Evolutionary conservation across 495 filamentous ascomycete genomes (phyloP).

Genomic region (Penicillium diatomitis): DNA sequence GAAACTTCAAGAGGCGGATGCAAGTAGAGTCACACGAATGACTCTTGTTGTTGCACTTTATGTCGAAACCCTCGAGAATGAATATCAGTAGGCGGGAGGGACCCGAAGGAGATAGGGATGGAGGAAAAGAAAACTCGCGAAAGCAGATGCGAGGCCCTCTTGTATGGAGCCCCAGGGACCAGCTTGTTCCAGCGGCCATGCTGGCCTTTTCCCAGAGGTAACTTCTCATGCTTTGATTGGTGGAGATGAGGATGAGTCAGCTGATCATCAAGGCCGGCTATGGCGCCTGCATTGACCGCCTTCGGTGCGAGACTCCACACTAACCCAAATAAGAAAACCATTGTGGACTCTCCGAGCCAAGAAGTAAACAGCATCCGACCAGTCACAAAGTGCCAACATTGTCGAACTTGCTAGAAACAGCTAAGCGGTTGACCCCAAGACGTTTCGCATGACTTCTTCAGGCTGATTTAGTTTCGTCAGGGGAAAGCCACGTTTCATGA

Average conservation of each 20-base stretch:
- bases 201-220: constrained; percentile 41
- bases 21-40: constrained; percentile 10
- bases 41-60: constrained; percentile 6
- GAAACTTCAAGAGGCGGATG: constrained; percentile 7
- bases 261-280: background rate
- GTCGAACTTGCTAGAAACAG: constrained; percentile 28
- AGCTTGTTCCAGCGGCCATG: constrained; percentile 31
- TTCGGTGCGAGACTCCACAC: constrained; percentile 3
- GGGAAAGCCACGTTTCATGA: background rate
- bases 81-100: constrained; percentile 8
- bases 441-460: background rate
- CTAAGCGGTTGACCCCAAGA: constrained; percentile 5
- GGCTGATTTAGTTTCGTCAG: background rate
- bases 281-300: constrained; percentile 18
- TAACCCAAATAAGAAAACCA: constrained; percentile 1
- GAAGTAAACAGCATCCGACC: background rate
- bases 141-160: constrained; percentile 13
- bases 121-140: constrained; percentile 11
- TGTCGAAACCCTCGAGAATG: constrained; percentile 4
- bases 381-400: constrained; percentile 12
- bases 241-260: constrained; percentile 16
- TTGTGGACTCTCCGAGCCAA: constrained; percentile 5
- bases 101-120: constrained; percentile 15
- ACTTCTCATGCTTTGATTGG: constrained; percentile 38
- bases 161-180: constrained; percentile 18